These are phyloP conservation scores for Trametes hirsuta DNA, from an alignment of 1,284 basidiomycete genomes.

Conservation along the genomic window DNA sequence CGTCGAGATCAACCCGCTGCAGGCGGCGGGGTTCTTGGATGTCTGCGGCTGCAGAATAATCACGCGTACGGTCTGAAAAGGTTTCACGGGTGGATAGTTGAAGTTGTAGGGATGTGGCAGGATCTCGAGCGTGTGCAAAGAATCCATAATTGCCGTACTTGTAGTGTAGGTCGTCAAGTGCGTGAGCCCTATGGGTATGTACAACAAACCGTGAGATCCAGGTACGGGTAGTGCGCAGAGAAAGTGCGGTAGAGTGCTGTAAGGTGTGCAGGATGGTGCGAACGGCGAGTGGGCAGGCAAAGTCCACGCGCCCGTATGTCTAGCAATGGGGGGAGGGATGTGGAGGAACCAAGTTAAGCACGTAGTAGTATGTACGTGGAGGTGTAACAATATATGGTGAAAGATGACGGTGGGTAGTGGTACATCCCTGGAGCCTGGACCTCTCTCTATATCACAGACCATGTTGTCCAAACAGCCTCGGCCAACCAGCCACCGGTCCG, in stretches of 20 bases:
- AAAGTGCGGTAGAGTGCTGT: background rate
- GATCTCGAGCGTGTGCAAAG: background rate
- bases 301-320: constrained; percentile 9
- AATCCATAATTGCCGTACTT: background rate
- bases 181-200: constrained; percentile 5
- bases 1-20: no score
- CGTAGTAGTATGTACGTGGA: constrained; percentile 13
- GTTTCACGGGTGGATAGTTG: no score
- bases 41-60: no score
- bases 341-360: constrained; percentile 4
- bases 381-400: constrained; percentile 15
- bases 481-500: constrained; percentile 12
- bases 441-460: constrained; percentile 22
- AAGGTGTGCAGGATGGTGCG: background rate
- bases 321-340: background rate
- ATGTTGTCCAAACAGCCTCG: constrained; percentile 12
- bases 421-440: constrained; percentile 19
- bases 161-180: constrained; percentile 2
- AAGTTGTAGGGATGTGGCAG: no score
- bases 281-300: background rate
- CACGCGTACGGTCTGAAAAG: no score
- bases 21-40: no score
- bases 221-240: background rate
- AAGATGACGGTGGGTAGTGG: constrained; percentile 12
- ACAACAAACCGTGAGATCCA: background rate